Percentiles rank a stretch among this genome's conserved stretches.
phyloP scores from a whole-genome alignment of 169 alveolate species.

The Plasmodium coatneyi region DNA sequence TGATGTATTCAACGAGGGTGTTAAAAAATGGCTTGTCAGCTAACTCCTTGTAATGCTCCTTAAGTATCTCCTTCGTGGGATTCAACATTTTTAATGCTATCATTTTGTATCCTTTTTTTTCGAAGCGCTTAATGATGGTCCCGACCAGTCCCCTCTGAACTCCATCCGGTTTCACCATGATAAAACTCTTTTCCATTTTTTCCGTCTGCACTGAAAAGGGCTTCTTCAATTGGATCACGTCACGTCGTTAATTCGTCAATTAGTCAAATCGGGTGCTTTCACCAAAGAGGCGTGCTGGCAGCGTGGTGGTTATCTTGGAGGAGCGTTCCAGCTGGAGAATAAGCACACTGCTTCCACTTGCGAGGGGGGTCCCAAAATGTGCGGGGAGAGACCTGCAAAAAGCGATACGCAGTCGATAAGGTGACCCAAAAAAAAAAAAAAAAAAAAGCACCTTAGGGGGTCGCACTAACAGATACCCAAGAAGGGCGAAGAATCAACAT shows the following conservation, averaged over 20 bases:
- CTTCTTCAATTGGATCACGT: not conserved
- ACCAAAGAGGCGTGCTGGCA: not conserved
- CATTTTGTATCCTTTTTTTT: slow-evolving; percentile 95
- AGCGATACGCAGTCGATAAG: not conserved
- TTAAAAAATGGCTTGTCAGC: slow-evolving; percentile 95
- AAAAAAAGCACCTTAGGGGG: not conserved
- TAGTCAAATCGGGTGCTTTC: not conserved
- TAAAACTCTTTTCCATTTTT: slow-evolving; percentile 92
- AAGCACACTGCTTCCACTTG: not conserved
- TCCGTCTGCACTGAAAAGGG: not conserved
- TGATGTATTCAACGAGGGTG: slow-evolving; percentile 91
- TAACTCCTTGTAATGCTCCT: slow-evolving; percentile 96
- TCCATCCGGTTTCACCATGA: slow-evolving; percentile 99
- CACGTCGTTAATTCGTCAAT: not conserved
- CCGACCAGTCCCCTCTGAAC: slow-evolving; percentile 98
- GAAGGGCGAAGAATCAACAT: not conserved
- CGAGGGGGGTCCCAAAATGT: not conserved
- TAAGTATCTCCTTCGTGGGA: slow-evolving; percentile 91
- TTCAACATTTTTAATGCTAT: slow-evolving; percentile 93
- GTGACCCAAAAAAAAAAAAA: not conserved
- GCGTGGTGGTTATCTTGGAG: not conserved
- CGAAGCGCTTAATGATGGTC: slow-evolving; percentile 94
- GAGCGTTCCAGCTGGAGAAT: not conserved
- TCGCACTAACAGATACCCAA: not conserved
- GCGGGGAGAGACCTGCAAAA: not conserved